phyloP scores from a whole-genome alignment of 257 asterid genomes.

The Salvia hispanica region DNA sequence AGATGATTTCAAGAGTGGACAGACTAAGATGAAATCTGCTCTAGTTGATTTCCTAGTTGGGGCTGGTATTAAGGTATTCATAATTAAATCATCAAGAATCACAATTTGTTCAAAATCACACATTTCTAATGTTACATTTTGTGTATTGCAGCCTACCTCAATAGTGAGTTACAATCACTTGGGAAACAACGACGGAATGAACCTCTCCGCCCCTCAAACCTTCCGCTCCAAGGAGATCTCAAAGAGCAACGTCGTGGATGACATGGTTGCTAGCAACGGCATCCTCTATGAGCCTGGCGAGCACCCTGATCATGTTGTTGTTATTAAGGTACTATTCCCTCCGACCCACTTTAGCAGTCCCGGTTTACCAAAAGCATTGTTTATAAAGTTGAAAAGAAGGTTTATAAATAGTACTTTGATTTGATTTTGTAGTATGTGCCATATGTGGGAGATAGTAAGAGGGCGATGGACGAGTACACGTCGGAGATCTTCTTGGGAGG shows the following conservation, averaged over 20 bases:
- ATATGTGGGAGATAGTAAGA: constrained; percentile 95
- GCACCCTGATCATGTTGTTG: constrained; percentile 98
- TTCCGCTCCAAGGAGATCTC: constrained; percentile 98
- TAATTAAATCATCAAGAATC: too few species aligned
- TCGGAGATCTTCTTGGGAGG: constrained; percentile 99
- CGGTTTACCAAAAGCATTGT: too few species aligned
- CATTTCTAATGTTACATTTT: background rate
- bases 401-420: too few species aligned
- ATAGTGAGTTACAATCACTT: constrained; percentile 97
- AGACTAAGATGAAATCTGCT: constrained; percentile 96
- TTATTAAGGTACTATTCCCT: constrained; percentile 62
- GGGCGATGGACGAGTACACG: constrained; percentile 99
- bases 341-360: too few species aligned
- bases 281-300: constrained; percentile 94
- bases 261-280: constrained; percentile 97
- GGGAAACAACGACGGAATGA: constrained; percentile 98
- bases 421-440: constrained; percentile 69
- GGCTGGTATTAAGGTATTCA: constrained; percentile 87
- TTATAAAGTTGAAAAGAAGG: too few species aligned
- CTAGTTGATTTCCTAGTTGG: constrained; percentile 98
- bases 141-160: constrained; percentile 71
- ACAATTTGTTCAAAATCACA: background rate
- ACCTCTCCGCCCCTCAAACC: constrained; percentile 93
- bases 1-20: constrained; percentile 98
- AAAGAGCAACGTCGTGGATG: constrained; percentile 96